These are phyloP conservation scores for Platanthera guangdongensis DNA, from an alignment of 106 monocot genomes.

Conservation along the genomic window DNA sequence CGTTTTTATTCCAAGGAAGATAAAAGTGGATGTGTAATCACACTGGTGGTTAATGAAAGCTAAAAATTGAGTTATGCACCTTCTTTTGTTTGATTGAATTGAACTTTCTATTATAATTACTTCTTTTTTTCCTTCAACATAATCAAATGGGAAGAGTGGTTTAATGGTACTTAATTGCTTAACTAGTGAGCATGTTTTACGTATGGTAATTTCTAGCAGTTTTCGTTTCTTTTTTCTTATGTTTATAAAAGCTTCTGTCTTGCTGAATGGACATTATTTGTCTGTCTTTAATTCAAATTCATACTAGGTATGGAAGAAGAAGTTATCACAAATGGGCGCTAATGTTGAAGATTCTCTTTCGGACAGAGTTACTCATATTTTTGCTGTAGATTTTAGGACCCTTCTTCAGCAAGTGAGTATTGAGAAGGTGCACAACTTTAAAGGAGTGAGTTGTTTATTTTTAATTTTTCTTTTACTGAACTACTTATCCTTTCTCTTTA, in stretches of 20 bases:
- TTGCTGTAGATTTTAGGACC: constrained; percentile 30
- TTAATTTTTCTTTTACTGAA: neutral
- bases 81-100: neutral
- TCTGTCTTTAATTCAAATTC: neutral
- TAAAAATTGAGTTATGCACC: neutral
- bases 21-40: neutral
- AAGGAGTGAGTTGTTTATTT: constrained; percentile 35
- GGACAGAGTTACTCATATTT: constrained; percentile 54
- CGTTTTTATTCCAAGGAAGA: too few species aligned
- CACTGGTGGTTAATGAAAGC: neutral
- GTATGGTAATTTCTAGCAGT: neutral
- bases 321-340: constrained; percentile 77
- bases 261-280: neutral
- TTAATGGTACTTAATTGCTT: neutral
- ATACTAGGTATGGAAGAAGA: constrained; percentile 65
- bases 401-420: constrained; percentile 32
- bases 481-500: too few species aligned
- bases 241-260: neutral
- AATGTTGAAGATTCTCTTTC: constrained; percentile 37
- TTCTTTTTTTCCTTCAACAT: too few species aligned
- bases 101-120: neutral
- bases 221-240: neutral
- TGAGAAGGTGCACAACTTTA: constrained; percentile 27
- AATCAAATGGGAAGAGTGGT: too few species aligned
- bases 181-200: neutral